These are phyloP conservation scores for Protomyces arabidopsidicola DNA, from an alignment of 1,139 yeast species.

Conservation along the genomic window DNA sequence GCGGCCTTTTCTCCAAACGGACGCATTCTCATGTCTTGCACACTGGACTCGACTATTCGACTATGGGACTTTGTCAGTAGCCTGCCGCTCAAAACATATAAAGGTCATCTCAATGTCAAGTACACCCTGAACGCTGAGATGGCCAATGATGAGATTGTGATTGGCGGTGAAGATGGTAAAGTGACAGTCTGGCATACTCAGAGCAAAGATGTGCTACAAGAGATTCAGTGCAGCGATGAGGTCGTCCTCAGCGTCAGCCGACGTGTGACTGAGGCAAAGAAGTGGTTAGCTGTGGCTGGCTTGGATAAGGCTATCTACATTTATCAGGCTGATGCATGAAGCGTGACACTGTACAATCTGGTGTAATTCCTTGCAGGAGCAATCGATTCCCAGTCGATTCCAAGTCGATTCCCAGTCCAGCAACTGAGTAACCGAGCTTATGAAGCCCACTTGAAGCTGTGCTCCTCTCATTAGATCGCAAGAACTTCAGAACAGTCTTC, in stretches of 20 bases:
- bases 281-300: slow-evolving; percentile 8
- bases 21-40: slow-evolving; percentile 67
- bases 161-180: slow-evolving; percentile 63
- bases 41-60: slow-evolving; percentile 72
- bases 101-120: slow-evolving; percentile 41
- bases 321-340: neutral
- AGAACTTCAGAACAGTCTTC: too few relatives aligned
- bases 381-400: too few relatives aligned
- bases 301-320: slow-evolving; percentile 8
- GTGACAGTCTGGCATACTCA: slow-evolving; percentile 74
- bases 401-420: too few relatives aligned
- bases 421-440: too few relatives aligned
- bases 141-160: slow-evolving; percentile 43
- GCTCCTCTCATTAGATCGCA: too few relatives aligned
- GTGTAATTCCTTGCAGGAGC: too few relatives aligned
- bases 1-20: slow-evolving; percentile 80
- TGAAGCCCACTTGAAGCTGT: too few relatives aligned
- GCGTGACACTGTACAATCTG: too few relatives aligned
- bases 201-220: slow-evolving; percentile 50
- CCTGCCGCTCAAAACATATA: slow-evolving; percentile 69
- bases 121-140: slow-evolving; percentile 31
- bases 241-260: slow-evolving; percentile 2
- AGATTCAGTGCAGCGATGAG: neutral
- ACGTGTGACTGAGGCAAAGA: neutral
- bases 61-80: slow-evolving; percentile 81